Evolutionary conservation across 768 basidiomycete species (phyloP), one percentile per base, ranked within the genome.

Genomic region (Asterophora parasitica): DNA sequence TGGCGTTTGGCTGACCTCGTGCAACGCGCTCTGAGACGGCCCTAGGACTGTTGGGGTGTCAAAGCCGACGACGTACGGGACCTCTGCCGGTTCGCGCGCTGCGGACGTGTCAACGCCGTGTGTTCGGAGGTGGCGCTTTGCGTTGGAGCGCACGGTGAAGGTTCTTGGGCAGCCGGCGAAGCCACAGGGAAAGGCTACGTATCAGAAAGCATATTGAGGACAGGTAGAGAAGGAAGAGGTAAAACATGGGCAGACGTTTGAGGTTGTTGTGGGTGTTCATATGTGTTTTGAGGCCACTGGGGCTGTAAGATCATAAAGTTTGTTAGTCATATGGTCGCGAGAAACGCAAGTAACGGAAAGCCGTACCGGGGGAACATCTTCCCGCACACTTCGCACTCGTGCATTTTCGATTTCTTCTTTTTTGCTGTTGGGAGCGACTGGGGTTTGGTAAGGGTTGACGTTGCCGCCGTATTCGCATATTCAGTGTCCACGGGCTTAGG

Each of bases 91-190:
- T 13, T 50, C 44, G 8, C 30, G 46, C n/a, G 47, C 26, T 15
- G 48, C 52, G n/a, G 46, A 48, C 9, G 53, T 62, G 50, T 54
- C 49, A 27, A 83, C 72, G 19, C 84, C 83, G 54, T 91, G 88
- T 1, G 84, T 88, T 37, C 85, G 82, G 31, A 87, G 73, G 58
- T 91, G 88, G 28, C 88, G 77, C 62, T 82, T 86, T 12, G 86
- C 86, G 56, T 91, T 91, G 7, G 88, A 90, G 10, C 85, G 79
- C 13, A 90, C 87, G 15, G 84, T 80, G 57, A 90, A 91, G 3
- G 72, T 75, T 59, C 84, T 83, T 26, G 68, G 64, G 60, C 88
- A 91, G 28, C 73, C 72, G 11, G 75, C 68, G 41, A 82, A 79
- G 0, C 66, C 73, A 58, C 88, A 91, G 4, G 64, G 50, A 47